A percentile compares a stretch with the other conserved stretches of the same genome.
Evolutionary conservation across 768 basidiomycete species (phyloP).

Genomic region (Hypsizygus marmoreus): DNA sequence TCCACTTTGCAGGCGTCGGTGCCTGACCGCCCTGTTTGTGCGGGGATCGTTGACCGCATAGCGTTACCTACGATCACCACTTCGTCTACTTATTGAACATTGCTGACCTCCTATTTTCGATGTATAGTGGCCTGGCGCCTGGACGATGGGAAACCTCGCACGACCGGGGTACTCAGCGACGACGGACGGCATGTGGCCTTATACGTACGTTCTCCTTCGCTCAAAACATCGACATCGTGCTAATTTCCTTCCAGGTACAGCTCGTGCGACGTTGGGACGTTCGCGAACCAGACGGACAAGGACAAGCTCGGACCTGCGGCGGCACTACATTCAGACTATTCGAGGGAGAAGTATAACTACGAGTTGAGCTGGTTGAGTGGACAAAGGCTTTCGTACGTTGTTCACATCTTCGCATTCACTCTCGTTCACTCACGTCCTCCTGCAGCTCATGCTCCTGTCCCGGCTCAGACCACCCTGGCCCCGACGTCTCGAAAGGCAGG

Average conservation of each 20-base stretch:
- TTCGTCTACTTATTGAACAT: not conserved
- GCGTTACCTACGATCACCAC: too few relatives aligned
- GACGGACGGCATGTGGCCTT: conserved; percentile 84
- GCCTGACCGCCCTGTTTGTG: too few relatives aligned
- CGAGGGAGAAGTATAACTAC: conserved; percentile 51
- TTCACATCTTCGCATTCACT: not conserved
- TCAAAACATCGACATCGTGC: not conserved
- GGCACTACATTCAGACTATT: conserved; percentile 53
- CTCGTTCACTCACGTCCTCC: not conserved
- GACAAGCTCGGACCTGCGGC: conserved; percentile 60
- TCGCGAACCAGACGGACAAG: conserved; percentile 65
- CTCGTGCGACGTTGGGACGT: conserved; percentile 76
- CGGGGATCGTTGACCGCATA: too few relatives aligned
- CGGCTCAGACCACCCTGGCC: conserved; percentile 78
- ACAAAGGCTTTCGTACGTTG: conserved; percentile 68
- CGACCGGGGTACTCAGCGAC: conserved; percentile 79
- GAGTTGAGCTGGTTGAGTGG: conserved; percentile 77
- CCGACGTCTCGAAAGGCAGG: conserved; percentile 52
- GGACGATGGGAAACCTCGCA: conserved; percentile 90
- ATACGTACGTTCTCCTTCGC: conserved; percentile 50
- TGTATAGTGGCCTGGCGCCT: conserved; percentile 77
- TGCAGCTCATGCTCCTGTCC: conserved; percentile 75
- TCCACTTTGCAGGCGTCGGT: too few relatives aligned
- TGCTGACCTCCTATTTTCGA: not conserved
- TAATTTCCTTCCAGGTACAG: conserved; percentile 42